Base-by-base conservation (phyloP, 1,139 yeast species). In the Yamadazyma siamensis region DNA sequence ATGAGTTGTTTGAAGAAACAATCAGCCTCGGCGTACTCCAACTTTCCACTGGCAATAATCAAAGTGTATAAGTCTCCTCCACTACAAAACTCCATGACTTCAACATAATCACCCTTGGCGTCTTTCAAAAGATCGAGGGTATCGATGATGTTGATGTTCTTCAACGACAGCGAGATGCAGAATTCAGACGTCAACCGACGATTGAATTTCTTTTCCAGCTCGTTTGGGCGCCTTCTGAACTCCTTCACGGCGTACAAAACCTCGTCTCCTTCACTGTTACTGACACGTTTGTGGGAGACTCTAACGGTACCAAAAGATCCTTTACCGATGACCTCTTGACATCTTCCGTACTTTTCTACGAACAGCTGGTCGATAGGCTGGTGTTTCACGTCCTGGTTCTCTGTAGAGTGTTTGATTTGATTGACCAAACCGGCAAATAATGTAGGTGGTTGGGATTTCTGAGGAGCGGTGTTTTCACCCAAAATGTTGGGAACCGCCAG, bases 31-130 rank as follows among this genome's bases (percentile, higher is more conserved):
- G 77, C 73, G 39, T 78, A 80, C 48, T 86, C 94, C 35, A 91
- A 65, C 48, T 81, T 85, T 13, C 95, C 95, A 14, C 88, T 75
- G 1, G 94, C 82, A 32, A 87, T 75, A 43, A 91, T 85, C 36
- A 88, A 65, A 1, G 95, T 81, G 56, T 85, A 91, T 38, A 91
- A 65, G 55, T 91, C 97, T 33, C 98, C 98, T 22, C 96, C 97
- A 1, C 89, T 75, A 54, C 97, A 91, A 50, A 77, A 91, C 61
- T 91, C 96, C 96, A 91, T 87, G 28, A 91, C 96, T 60, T 88
- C 96, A 55, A 94, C 88, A 56, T 83, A 91, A 46, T 85, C 95
- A 22, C 95, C 95, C 46, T 85, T 83, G 14, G 89, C 86, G 57
- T 89, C 96, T 55, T 84, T 85, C 57, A 89, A 70, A 33, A 91